Evolutionary conservation across 1,139 yeast species (phyloP), one percentile per base, ranked within the genome.

Genomic region (Yamadazyma oceani): DNA sequence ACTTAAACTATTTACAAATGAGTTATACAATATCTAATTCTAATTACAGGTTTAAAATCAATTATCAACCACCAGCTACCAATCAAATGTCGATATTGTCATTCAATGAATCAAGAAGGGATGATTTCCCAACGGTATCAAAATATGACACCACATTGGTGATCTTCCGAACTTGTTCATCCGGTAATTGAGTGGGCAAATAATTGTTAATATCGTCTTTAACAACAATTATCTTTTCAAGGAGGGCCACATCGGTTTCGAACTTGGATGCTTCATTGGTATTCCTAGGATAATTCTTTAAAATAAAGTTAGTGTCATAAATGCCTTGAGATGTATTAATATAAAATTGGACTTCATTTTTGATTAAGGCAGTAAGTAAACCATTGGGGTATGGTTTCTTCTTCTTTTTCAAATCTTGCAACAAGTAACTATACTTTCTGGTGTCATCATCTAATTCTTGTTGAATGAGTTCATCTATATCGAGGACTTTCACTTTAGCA

Each of bases 191-290:
- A 11, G 59, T 50, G 3, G 62, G 56, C 12, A 66, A 40, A 23
- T 53, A 57, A 26, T 55, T 53, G 27, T 54, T 51, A 36, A 55
- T 37, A 36, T 68, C 74, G 22, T 50, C 44, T 28, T 58, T 55
- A 15, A 70, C 50, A 1, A 75, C 62, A 16, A 75, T 43, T 45
- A 74, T 62, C 33, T 66, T 64, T 34, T 64, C 63, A 26, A 76
- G 62, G 25, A 67, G 69, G 2, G 79, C 68, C 34, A 78, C 64
- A 43, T 77, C 81, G 46, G 75, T 78, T 54, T 78, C 83, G 48
- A 78, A 78, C 48, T 75, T 78, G 40, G 80, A 75, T 9, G 86
- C 85, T 45, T 82, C 87, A 32, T 72, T 73, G 26, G 83, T 72
- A 16, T 67, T 62, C 44, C 68, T 75, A 4, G 88, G 87, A 49